These are phyloP conservation scores for Alisma plantagoaquatica DNA, from an alignment of 106 monocot genomes.

Conservation along the genomic window DNA sequence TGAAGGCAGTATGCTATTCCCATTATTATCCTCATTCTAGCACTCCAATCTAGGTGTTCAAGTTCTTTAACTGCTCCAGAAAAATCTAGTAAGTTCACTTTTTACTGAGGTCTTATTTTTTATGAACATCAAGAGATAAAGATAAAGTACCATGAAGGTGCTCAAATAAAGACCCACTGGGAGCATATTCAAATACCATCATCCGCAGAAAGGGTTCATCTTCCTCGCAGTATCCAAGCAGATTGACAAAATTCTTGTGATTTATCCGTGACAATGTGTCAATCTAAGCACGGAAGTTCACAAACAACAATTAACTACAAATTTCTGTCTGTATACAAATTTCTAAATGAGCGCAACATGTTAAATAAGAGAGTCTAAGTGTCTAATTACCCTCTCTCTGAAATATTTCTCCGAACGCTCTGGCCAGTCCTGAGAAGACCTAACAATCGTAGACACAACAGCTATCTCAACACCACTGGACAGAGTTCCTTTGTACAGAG, in stretches of 20 bases:
- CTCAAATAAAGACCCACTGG: constrained; percentile 60
- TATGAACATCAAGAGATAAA: background rate
- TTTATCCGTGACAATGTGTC: constrained; percentile 61
- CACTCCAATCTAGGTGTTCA: constrained; percentile 65
- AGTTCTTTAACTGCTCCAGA: constrained; percentile 58
- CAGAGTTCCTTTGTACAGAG: constrained; percentile 72
- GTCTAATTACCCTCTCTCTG: constrained; percentile 60
- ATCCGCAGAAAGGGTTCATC: constrained; percentile 73
- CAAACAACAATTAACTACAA: too few relatives aligned
- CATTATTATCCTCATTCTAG: constrained; percentile 87
- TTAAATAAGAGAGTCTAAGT: too few relatives aligned
- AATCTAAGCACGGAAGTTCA: constrained; percentile 60
- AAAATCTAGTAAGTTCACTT: background rate
- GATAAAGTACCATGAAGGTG: constrained; percentile 65
- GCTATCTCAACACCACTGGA: constrained; percentile 84
- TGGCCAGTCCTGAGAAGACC: constrained; percentile 51
- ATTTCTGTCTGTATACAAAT: too few relatives aligned
- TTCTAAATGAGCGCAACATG: too few relatives aligned
- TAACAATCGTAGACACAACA: constrained; percentile 42
- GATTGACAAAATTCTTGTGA: constrained; percentile 82
- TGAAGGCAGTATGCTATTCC: constrained; percentile 86
- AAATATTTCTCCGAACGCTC: constrained; percentile 37
- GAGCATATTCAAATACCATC: constrained; percentile 78
- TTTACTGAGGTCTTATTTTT: background rate
- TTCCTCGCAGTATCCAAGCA: constrained; percentile 85